These are phyloP conservation scores for Cystobasidium sp. DNA, from an alignment of 1,284 basidiomycete genomes.

Conservation along the genomic window DNA sequence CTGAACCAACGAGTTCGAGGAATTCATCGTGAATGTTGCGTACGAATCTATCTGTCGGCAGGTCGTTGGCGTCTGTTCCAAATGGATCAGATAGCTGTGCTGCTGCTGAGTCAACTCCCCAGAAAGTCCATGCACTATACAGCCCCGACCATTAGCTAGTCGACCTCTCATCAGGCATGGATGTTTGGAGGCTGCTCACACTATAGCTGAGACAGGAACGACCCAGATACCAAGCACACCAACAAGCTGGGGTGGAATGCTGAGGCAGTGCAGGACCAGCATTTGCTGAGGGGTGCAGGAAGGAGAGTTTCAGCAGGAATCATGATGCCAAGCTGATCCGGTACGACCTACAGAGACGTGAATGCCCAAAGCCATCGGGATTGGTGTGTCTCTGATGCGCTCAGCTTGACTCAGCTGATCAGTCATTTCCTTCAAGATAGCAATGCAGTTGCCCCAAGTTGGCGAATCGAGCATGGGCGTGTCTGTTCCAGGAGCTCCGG, in stretches of 20 bases:
- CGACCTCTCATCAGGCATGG: neutral
- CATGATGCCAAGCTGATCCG: neutral
- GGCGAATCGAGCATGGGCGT: slow-evolving; percentile 27
- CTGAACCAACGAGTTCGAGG: slow-evolving; percentile 35
- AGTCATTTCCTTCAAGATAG: slow-evolving; percentile 46
- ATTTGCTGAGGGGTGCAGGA: slow-evolving; percentile 43
- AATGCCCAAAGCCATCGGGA: slow-evolving; percentile 51
- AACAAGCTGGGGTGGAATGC: slow-evolving; percentile 51
- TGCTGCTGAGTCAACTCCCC: slow-evolving; percentile 50
- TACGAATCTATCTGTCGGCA: slow-evolving; percentile 40
- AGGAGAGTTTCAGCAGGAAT: slow-evolving; percentile 25
- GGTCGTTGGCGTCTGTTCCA: slow-evolving; percentile 46
- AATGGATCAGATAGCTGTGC: slow-evolving; percentile 52
- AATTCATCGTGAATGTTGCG: slow-evolving; percentile 39
- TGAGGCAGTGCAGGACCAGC: slow-evolving; percentile 50
- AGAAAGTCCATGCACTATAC: slow-evolving; percentile 46
- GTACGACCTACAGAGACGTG: slow-evolving; percentile 6
- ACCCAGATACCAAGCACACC: slow-evolving; percentile 47
- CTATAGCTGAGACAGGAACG: slow-evolving; percentile 47
- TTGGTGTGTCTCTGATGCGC: slow-evolving; percentile 52
- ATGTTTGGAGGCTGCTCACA: slow-evolving; percentile 14
- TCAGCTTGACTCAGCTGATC: slow-evolving; percentile 51
- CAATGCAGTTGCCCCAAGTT: slow-evolving; percentile 46
- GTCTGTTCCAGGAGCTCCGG: slow-evolving; percentile 22
- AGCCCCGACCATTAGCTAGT: neutral